These are phyloP conservation scores for Poronia punctata DNA, from an alignment of 495 filamentous ascomycete species.

Conservation along the genomic window DNA sequence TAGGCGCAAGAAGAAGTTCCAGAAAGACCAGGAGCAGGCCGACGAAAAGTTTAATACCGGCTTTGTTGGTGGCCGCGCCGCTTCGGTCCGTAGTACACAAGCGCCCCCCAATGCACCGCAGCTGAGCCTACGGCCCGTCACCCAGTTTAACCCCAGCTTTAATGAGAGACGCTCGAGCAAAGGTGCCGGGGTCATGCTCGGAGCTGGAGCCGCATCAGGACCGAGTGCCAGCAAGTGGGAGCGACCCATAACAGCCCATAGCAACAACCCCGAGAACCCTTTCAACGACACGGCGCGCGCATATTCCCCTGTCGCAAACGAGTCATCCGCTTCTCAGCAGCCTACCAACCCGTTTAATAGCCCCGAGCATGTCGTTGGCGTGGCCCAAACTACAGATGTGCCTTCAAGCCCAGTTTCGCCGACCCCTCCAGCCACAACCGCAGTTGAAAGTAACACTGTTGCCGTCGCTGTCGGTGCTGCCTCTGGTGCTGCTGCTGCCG, in stretches of 20 bases:
- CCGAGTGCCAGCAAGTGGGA: conserved; percentile 22
- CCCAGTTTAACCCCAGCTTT: conserved; percentile 75
- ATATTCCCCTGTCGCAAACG: conserved; percentile 27
- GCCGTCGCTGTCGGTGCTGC: conserved; percentile 29
- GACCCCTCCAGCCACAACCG: conserved; percentile 3
- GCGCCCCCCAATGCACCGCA: conserved; percentile 52
- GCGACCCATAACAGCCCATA: conserved; percentile 38
- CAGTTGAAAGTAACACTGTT: conserved; percentile 27
- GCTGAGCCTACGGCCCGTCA: conserved; percentile 79
- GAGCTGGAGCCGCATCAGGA: conserved; percentile 27
- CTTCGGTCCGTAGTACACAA: conserved; percentile 23
- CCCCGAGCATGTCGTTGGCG: conserved; percentile 24
- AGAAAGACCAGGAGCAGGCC: conserved; percentile 47
- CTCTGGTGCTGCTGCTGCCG: conserved; percentile 24
- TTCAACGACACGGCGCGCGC: conserved; percentile 42
- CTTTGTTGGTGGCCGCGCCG: conserved; percentile 24
- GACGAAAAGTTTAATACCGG: conserved; percentile 49
- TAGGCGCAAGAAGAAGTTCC: conserved; percentile 48
- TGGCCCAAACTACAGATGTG: conserved; percentile 25
- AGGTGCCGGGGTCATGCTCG: conserved; percentile 36
- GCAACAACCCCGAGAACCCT: conserved; percentile 40
- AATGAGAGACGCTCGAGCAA: conserved; percentile 41
- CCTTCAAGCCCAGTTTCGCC: conserved; percentile 18
- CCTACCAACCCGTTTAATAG: conserved; percentile 35
- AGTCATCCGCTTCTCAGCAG: conserved; percentile 17